Evolutionary conservation across 73 alveolate species (phyloP).

Genomic region (Tetrahymena elliotti): DNA sequence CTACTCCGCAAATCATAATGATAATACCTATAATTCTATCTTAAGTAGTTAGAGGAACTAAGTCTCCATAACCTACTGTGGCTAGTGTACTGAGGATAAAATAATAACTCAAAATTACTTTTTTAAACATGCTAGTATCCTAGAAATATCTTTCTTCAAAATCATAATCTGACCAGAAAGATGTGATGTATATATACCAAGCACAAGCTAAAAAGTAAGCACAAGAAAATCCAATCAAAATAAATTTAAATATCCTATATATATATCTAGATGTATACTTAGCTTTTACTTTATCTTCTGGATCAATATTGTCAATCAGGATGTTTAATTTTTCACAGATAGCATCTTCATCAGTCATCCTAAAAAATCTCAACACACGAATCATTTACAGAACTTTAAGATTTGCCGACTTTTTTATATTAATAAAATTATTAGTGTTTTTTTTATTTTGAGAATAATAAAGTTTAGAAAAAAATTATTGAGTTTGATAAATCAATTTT

Average conservation of each 20-base stretch:
- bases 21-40: conserved; percentile 77
- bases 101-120: conserved; percentile 63
- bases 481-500: too few species aligned
- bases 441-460: too few species aligned
- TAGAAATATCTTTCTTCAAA: conserved; percentile 27
- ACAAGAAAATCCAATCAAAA: conserved; percentile 72
- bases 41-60: conserved; percentile 60
- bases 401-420: not conserved
- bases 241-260: conserved; percentile 71
- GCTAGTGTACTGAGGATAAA: conserved; percentile 83
- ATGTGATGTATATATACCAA: conserved; percentile 72
- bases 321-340: not conserved
- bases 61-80: conserved; percentile 90
- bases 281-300: not conserved
- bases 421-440: too few species aligned
- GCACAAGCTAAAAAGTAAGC: conserved; percentile 82
- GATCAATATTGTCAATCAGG: not conserved
- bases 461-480: too few species aligned
- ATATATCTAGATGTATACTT: conserved; percentile 55
- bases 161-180: conserved; percentile 17
- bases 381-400: not conserved
- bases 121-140: not conserved
- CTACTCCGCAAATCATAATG: conserved; percentile 85
- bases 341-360: not conserved
- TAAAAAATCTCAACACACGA: not conserved